A percentile compares a stretch with the other conserved stretches of the same genome.
These are phyloP conservation scores for Porpolomopsis calyptriformis DNA, from an alignment of 768 basidiomycete species.

Conservation along the genomic window DNA sequence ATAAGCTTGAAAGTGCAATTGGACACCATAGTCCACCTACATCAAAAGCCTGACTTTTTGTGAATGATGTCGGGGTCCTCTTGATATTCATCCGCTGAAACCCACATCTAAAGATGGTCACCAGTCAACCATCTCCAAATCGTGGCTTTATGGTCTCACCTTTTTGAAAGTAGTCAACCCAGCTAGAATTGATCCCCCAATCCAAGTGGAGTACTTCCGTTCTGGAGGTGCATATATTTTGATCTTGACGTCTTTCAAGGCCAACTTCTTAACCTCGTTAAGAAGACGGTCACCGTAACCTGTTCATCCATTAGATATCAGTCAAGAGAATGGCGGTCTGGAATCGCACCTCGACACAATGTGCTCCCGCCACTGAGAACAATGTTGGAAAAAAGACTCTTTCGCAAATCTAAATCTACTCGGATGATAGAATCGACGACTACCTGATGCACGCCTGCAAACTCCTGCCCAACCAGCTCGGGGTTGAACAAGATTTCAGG, in stretches of 20 bases:
- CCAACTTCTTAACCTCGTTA: conserved; percentile 93
- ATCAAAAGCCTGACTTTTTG: conserved; percentile 83
- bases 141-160: conserved; percentile 31
- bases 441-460: conserved; percentile 95
- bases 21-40: too few species aligned
- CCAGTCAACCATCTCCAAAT: conserved; percentile 8
- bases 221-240: conserved; percentile 99
- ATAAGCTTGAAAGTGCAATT: too few species aligned
- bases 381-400: conserved; percentile 92
- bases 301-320: conserved; percentile 13
- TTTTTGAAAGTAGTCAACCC: conserved; percentile 97
- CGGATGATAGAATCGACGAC: conserved; percentile 97
- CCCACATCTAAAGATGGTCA: conserved; percentile 76
- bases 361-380: conserved; percentile 96
- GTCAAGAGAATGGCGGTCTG: neutral
- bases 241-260: conserved; percentile 93
- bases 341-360: conserved; percentile 69
- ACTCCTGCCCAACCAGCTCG: conserved; percentile 91
- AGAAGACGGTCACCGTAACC: conserved; percentile 95
- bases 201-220: conserved; percentile 96
- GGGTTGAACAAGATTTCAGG: conserved; percentile 98
- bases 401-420: conserved; percentile 92
- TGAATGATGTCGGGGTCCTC: conserved; percentile 99
- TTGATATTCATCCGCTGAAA: conserved; percentile 97
- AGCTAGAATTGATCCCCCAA: conserved; percentile 93